These are phyloP conservation scores for Pyrenochaeta sp. DNA, from an alignment of 2,329 filamentous ascomycete genomes.

Conservation along the genomic window DNA sequence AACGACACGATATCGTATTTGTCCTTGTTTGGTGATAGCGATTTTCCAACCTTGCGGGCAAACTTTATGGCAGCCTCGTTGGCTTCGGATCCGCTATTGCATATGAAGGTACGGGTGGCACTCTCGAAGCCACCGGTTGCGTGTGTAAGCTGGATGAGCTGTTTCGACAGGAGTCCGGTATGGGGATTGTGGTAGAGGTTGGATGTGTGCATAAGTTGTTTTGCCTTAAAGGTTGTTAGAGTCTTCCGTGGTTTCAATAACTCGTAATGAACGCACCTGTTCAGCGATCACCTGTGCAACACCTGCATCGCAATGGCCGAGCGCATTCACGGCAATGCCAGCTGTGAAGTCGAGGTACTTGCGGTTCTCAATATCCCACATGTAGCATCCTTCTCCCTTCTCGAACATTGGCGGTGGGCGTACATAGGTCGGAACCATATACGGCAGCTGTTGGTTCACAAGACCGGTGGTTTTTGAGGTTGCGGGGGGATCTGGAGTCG, in stretches of 20 bases:
- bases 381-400: constrained; percentile 82
- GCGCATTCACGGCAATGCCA: constrained; percentile 91
- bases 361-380: constrained; percentile 89
- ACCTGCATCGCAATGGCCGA: constrained; percentile 88
- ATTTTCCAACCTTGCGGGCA: constrained; percentile 86
- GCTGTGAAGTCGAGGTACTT: constrained; percentile 94
- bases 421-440: constrained; percentile 95
- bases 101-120: constrained; percentile 83
- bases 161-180: constrained; percentile 87
- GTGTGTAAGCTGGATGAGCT: constrained; percentile 81
- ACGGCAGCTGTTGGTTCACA: constrained; percentile 77
- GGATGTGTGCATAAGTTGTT: constrained; percentile 86
- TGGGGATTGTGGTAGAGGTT: constrained; percentile 98
- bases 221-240: constrained; percentile 46
- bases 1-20: constrained; percentile 93
- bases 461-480: constrained; percentile 79
- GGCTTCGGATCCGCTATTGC: constrained; percentile 95
- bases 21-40: constrained; percentile 69
- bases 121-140: constrained; percentile 83
- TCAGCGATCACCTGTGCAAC: constrained; percentile 77
- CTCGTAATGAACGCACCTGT: constrained; percentile 65
- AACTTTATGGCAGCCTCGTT: constrained; percentile 99
- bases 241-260: not conserved
- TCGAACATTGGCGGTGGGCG: constrained; percentile 90
- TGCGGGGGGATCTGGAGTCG: constrained; percentile 75